Base-by-base conservation (phyloP, 164 flowering plant genomes). In the Aristolochia fimbriata region DNA sequence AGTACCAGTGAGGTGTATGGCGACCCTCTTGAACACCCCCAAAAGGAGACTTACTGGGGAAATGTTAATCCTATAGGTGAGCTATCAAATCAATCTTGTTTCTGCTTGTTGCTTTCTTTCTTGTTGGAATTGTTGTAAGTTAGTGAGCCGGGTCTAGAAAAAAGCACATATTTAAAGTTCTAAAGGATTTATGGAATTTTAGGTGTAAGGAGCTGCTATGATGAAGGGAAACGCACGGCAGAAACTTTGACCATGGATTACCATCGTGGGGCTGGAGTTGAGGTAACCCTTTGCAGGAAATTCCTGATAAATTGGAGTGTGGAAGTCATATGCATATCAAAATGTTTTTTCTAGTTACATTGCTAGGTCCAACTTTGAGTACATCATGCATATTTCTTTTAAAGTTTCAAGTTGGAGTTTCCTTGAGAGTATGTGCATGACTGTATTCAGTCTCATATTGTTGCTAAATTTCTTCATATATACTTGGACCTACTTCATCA, bases 1-100 rank as follows among this genome's bases (percentile, higher is more conserved):
- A 88, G 96, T 62, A 91, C 95, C 0, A 88, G 96, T 74, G 98
- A 91, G 76, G 98, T 91, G 51, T 91, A 91, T 77, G 98, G 98
- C 3, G 98, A 91, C 61, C 98, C 98, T 4, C 91, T 88, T 55
- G 82, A 88, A 83, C 98, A 91, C 73, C 98, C 97, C 4, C 97
- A 88, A 71, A 83, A 83, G 74, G 98, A 91, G 71, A 83, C 92
- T 0, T 91, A 88, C 57, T 91, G 96, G 98, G 98, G 98, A 58
- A 71, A 91, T 80, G 98, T 88, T 64, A 91, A 91, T 66, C 98
- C 98, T 46, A 88, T 91, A 31, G 98, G 96, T 87, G 58, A 72
- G 74, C 51, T 53, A 8, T 51, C 41, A 22, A 22, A 24, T 17
- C 59, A 15, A 50, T 16, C 24, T 19, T 21, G 8, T 19, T 57